phyloP scores from a whole-genome alignment of 257 asterid species.

The Gentiana straminea region DNA sequence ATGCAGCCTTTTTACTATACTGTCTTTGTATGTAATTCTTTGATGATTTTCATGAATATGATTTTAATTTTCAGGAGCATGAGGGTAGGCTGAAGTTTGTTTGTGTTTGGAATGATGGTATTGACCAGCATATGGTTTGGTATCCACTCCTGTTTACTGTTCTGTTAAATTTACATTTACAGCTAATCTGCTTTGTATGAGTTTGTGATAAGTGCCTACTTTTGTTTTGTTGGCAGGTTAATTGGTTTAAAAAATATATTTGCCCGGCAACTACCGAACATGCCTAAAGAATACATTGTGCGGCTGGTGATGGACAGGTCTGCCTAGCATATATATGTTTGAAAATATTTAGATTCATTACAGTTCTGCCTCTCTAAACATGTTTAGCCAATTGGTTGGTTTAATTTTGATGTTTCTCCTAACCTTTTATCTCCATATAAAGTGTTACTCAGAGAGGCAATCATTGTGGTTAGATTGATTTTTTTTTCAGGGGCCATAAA shows the following conservation, averaged over 20 bases:
- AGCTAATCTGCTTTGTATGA: neutral
- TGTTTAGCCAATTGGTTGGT: neutral
- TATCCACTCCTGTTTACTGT: conserved; percentile 26
- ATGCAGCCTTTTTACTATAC: neutral
- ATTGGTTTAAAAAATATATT: conserved; percentile 93
- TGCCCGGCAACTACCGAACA: conserved; percentile 91
- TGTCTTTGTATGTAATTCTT: neutral
- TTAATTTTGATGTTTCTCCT: neutral
- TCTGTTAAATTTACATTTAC: conserved; percentile 6
- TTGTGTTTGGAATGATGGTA: conserved; percentile 81
- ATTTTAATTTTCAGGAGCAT: conserved; percentile 64
- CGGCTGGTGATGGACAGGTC: conserved; percentile 99
- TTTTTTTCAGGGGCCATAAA: conserved; percentile 71
- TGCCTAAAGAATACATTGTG: conserved; percentile 98
- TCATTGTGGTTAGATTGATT: neutral
- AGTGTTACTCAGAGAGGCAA: neutral
- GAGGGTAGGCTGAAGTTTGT: conserved; percentile 75
- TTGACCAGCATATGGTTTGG: conserved; percentile 93
- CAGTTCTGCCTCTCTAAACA: neutral
- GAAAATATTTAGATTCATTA: neutral
- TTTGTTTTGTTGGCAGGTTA: conserved; percentile 45
- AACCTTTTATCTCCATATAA: neutral
- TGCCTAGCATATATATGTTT: conserved; percentile 2
- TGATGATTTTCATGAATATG: neutral
- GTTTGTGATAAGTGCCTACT: too few species aligned